Percentiles rank a stretch among this genome's conserved stretches.
Conservation (phyloP, 2,329 filamentous ascomycete genomes). For the Incumbomyces delicatus region DNA sequence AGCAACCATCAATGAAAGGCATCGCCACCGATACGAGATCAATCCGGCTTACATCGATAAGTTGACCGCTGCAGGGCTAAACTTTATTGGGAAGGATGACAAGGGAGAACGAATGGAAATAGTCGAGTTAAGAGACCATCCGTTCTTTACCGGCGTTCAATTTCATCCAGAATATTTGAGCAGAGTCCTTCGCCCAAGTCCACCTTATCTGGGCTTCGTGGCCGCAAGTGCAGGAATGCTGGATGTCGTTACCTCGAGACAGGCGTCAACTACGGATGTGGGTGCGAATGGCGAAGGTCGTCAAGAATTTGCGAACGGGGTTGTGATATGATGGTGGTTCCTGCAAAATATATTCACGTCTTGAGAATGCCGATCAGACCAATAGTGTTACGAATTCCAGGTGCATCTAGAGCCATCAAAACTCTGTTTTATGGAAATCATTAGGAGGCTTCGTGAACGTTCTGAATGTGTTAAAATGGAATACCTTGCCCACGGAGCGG, state of each 20-base stretch:
- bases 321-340: not conserved
- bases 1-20: constrained; percentile 56
- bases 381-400: too few species aligned
- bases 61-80: constrained; percentile 59
- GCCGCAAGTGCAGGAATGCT: constrained; percentile 65
- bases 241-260: constrained; percentile 30
- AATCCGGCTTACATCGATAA: constrained; percentile 66
- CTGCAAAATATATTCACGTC: not conserved
- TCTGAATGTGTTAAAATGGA: too few species aligned
- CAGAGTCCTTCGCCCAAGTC: constrained; percentile 62
- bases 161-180: constrained; percentile 81
- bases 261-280: not conserved
- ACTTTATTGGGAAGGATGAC: constrained; percentile 71
- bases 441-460: too few species aligned
- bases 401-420: too few species aligned
- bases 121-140: constrained; percentile 71
- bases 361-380: too few species aligned
- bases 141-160: constrained; percentile 77
- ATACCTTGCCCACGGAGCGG: too few species aligned
- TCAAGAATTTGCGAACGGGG: not conserved
- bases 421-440: too few species aligned
- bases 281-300: constrained; percentile 5
- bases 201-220: constrained; percentile 74
- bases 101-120: constrained; percentile 73
- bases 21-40: constrained; percentile 84